Base-by-base conservation (phyloP, 2,329 filamentous ascomycete species). In the Thyridium curvatum region DNA sequence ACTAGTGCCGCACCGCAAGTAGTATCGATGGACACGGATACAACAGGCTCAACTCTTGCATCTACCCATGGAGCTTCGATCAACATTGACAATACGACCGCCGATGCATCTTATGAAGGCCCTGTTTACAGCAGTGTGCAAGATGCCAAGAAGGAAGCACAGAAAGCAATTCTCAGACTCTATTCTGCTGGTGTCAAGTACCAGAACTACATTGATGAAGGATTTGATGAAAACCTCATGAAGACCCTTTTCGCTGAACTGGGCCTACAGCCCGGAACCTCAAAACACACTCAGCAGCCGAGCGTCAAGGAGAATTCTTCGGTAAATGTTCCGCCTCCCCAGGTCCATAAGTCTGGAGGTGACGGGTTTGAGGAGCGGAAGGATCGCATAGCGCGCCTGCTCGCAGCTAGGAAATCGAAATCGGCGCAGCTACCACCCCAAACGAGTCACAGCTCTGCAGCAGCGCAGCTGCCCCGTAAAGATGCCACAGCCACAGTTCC, bases 301-400 rank as follows among this genome's bases (percentile, higher is more conserved):
- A 10, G 6, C 10, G 10, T 26, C 39, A 33, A 28, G 29, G 30
- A 14, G 26, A 33, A 18, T 14, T 35, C 4, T 32, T 29, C 15
- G 35, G 13, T 16, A 8, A 18, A 32, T 18, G 39, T 42, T n/a
- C 47, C 46, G 39, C 35, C 52, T 8, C 51, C 46, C 34, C 70
- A 65, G 45, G 68, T 10, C 21, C 21, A 26, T 6, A 26, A 26
- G 10, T 10, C 21, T 26, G 21, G 6, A 26, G 10, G 6, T 10
- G 21, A 26, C 21, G 21, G 21, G 21, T 26, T 74, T 8, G 69
- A 84, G 46, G 79, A 85, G 52, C 74, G 86, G 16, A 86, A 86
- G 49, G 84, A 88, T 47, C 78, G 86, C 32, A 86, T 91, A 43
- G 84, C 85, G 4, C 78, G 82, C 35, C 71, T 89, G 40, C 69